phyloP scores from a whole-genome alignment of 2,329 filamentous ascomycete genomes.

The Venturia pyrina region DNA sequence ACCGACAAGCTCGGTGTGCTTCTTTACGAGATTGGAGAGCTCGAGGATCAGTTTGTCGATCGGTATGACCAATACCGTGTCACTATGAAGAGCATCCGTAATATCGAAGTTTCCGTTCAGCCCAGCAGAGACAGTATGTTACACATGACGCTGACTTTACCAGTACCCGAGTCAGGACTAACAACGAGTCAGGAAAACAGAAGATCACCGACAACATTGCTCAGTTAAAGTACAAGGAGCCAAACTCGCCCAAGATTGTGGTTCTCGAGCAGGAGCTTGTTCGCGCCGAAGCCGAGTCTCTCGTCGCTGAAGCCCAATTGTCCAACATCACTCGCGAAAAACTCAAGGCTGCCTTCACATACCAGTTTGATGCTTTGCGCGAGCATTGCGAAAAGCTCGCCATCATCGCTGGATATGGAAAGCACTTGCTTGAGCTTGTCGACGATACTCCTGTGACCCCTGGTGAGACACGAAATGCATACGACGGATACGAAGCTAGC shows the following conservation, averaged over 20 bases:
- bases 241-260: constrained; percentile 93
- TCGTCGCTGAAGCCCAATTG: constrained; percentile 93
- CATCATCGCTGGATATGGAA: constrained; percentile 94
- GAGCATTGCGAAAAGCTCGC: constrained; percentile 98
- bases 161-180: not conserved
- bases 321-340: constrained; percentile 99
- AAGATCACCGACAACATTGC: constrained; percentile 99
- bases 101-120: constrained; percentile 97
- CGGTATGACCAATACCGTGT: constrained; percentile 98
- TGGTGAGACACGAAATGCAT: constrained; percentile 88
- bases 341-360: constrained; percentile 94
- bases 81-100: constrained; percentile 98
- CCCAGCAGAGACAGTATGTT: constrained; percentile 86
- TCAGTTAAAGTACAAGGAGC: constrained; percentile 99
- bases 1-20: constrained; percentile 97
- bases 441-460: constrained; percentile 96
- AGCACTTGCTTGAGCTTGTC: constrained; percentile 93
- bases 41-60: constrained; percentile 97
- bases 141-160: not conserved
- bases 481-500: constrained; percentile 96
- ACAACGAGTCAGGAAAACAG: constrained; percentile 60
- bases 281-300: constrained; percentile 94
- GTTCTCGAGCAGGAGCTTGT: constrained; percentile 98
- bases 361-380: constrained; percentile 94
- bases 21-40: constrained; percentile 95